Evolutionary conservation across 306 rosid genomes (phyloP).

Genomic region (Quercus berberidifolia): DNA sequence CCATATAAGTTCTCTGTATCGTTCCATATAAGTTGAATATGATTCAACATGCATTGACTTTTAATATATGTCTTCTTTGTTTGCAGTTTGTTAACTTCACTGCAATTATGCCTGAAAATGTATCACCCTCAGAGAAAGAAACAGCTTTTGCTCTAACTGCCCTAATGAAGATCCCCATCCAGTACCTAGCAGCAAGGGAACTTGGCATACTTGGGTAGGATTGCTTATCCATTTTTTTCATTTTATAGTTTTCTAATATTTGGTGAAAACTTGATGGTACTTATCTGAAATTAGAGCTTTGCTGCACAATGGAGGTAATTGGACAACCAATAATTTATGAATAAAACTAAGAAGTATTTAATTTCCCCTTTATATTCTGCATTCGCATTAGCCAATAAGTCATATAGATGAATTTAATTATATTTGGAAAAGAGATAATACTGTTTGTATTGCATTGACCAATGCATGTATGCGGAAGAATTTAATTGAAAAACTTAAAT

Average conservation of each 20-base stretch:
- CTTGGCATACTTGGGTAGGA: conserved; percentile 60
- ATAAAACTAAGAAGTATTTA: too few species aligned
- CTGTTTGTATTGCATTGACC: too few species aligned
- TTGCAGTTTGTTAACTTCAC: conserved; percentile 87
- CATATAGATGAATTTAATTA: too few species aligned
- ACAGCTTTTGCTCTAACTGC: conserved; percentile 88
- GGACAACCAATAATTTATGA: neutral
- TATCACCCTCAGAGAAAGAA: conserved; percentile 53
- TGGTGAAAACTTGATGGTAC: neutral
- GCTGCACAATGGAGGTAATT: neutral
- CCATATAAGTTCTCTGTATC: neutral
- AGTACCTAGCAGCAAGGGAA: conserved; percentile 74
- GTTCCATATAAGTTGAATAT: neutral
- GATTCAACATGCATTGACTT: neutral
- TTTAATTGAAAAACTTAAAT: too few species aligned
- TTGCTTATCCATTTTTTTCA: neutral
- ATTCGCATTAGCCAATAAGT: too few species aligned
- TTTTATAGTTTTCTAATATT: neutral
- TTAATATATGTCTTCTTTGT: neutral
- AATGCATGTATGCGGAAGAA: too few species aligned
- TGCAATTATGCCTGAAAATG: conserved; percentile 46
- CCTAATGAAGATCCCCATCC: conserved; percentile 94
- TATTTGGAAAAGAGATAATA: too few species aligned
- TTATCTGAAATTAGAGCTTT: neutral
- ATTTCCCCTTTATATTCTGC: too few species aligned